Conservation (phyloP, 306 rosid genomes). For the Quercus glauca region DNA sequence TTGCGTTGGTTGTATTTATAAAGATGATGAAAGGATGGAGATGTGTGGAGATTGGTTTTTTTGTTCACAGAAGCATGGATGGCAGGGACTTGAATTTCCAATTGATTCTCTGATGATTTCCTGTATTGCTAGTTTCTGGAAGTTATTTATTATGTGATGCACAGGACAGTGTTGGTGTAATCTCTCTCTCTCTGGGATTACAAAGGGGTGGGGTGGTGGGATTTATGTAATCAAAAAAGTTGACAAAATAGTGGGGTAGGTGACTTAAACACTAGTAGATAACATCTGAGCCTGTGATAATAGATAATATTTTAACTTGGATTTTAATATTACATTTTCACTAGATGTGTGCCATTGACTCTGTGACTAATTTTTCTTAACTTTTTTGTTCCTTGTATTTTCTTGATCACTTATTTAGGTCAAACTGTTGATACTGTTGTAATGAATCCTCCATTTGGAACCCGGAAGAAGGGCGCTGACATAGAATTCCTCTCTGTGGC, state of each 20-base stretch:
- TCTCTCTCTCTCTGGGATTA: neutral
- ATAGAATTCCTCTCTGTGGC: slow-evolving; percentile 76
- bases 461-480: slow-evolving; percentile 82
- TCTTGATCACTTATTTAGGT: slow-evolving; percentile 41
- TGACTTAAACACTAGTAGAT: neutral
- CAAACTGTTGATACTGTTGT: slow-evolving; percentile 75
- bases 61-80: neutral
- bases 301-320: neutral
- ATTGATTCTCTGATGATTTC: neutral
- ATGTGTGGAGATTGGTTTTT: neutral
- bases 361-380: slow-evolving; percentile 4
- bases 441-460: slow-evolving; percentile 97
- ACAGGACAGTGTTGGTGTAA: neutral
- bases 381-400: slow-evolving; percentile 7
- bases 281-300: neutral
- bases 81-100: neutral
- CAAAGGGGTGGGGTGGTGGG: neutral
- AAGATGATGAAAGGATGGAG: neutral
- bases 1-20: neutral
- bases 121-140: neutral
- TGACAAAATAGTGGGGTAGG: neutral
- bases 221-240: neutral
- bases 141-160: neutral
- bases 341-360: neutral
- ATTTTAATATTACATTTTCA: neutral